Percentiles rank a stretch among this genome's conserved stretches.
phyloP scores from a whole-genome alignment of 371 early-diverging fungal species.

The Chytridium lagenaria region DNA sequence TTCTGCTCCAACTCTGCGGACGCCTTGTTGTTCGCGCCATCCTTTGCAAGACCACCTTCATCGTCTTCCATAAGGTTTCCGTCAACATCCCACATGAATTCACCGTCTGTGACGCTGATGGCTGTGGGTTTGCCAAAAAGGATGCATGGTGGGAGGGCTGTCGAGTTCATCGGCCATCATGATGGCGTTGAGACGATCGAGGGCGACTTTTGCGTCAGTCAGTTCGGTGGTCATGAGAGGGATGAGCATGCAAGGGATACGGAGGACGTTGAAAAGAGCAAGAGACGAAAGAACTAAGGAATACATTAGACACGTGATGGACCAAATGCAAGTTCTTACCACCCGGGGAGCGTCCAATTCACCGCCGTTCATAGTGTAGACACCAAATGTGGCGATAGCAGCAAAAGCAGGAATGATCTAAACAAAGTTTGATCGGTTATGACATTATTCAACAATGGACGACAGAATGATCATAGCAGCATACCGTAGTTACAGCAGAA shows the following conservation, averaged over 20 bases:
- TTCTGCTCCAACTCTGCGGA: neutral
- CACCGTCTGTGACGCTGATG: conserved; percentile 37
- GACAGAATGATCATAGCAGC: neutral
- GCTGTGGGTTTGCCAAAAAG: conserved; percentile 19
- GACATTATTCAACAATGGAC: neutral
- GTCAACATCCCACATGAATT: conserved; percentile 51
- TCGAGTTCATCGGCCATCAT: conserved; percentile 38
- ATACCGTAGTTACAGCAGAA: conserved; percentile 29
- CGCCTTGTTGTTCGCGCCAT: neutral
- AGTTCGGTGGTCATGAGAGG: conserved; percentile 26
- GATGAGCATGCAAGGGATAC: conserved; percentile 34
- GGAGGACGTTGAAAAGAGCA: conserved; percentile 49
- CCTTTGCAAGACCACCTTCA: neutral
- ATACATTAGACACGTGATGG: conserved; percentile 27
- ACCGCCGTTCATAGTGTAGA: conserved; percentile 23
- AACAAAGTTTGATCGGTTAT: conserved; percentile 15
- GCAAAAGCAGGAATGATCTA: conserved; percentile 68
- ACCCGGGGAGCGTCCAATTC: conserved; percentile 32
- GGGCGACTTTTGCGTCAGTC: conserved; percentile 35
- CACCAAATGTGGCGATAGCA: conserved; percentile 38
- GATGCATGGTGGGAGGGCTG: conserved; percentile 7
- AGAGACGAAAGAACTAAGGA: conserved; percentile 22
- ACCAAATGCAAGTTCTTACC: conserved; percentile 18
- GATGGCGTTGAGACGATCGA: conserved; percentile 33
- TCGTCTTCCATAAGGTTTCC: conserved; percentile 5